These are phyloP conservation scores for Cinnamomum chago DNA, from an alignment of 164 flowering plant genomes.

Conservation along the genomic window DNA sequence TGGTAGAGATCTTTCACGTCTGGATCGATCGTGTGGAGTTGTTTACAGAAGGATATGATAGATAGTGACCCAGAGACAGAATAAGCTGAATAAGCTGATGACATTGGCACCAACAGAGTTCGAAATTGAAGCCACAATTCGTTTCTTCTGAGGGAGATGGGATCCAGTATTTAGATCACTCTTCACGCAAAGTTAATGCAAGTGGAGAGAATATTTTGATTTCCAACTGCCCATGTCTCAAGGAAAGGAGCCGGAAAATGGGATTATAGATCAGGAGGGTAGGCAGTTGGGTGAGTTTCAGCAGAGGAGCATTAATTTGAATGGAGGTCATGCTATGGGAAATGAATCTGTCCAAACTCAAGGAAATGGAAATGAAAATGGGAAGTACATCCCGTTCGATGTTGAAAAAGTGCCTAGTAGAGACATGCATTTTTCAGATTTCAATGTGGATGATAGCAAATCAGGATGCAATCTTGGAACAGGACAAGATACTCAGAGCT, in stretches of 20 bases:
- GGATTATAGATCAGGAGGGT: conserved; percentile 21
- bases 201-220: conserved; percentile 34
- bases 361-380: conserved; percentile 20
- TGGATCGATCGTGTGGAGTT: conserved; percentile 7
- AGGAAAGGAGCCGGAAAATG: conserved; percentile 17
- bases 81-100: conserved; percentile 23
- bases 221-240: conserved; percentile 50
- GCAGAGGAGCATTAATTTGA: conserved; percentile 35
- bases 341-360: conserved; percentile 18
- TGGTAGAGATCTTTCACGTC: conserved; percentile 1
- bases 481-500: conserved; percentile 18
- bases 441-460: conserved; percentile 19
- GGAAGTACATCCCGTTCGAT: conserved; percentile 52
- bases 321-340: conserved; percentile 28
- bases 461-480: conserved; percentile 14
- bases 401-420: conserved; percentile 40
- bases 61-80: conserved; percentile 28
- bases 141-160: conserved; percentile 43
- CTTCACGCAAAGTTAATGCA: conserved; percentile 17
- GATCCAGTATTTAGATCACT: conserved; percentile 13
- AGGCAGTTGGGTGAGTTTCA: conserved; percentile 16
- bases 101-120: conserved; percentile 5
- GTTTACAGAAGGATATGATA: conserved; percentile 43
- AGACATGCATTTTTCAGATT: conserved; percentile 20
- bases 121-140: conserved; percentile 16